Conservation (phyloP, 1,284 basidiomycete genomes). For the Schizophyllum commune region DNA sequence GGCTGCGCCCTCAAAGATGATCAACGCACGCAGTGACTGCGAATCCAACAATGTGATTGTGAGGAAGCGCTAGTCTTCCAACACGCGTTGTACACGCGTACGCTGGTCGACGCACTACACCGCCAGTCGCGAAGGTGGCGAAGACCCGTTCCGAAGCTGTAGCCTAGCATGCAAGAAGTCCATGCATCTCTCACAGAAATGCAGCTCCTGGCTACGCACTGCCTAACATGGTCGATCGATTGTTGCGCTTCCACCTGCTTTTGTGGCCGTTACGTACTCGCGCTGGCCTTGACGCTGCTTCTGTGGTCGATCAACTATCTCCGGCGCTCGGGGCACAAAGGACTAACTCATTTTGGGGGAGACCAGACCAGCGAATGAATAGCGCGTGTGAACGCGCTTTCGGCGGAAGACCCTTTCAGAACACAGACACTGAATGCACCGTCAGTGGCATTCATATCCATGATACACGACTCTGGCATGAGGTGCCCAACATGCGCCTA, state of each 20-base stretch:
- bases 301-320: not conserved
- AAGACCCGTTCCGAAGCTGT: not conserved
- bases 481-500: not conserved
- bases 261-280: too few relatives aligned
- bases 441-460: not conserved
- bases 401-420: not conserved
- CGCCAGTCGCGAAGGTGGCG: not conserved
- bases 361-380: not conserved
- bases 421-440: not conserved
- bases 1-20: too few relatives aligned
- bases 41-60: not conserved
- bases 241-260: too few relatives aligned
- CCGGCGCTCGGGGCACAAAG: not conserved
- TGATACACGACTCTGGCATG: not conserved
- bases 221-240: too few relatives aligned
- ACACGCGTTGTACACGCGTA: not conserved
- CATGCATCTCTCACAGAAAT: not conserved
- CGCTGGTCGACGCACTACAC: not conserved
- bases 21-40: too few relatives aligned
- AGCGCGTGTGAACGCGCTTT: not conserved
- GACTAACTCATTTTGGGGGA: not conserved
- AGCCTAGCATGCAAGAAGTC: not conserved
- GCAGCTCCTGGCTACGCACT: not conserved
- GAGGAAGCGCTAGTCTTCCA: not conserved
- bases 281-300: too few relatives aligned